Conservation (phyloP, 768 basidiomycete species). For the Erythrobasidium yunnanense region DNA sequence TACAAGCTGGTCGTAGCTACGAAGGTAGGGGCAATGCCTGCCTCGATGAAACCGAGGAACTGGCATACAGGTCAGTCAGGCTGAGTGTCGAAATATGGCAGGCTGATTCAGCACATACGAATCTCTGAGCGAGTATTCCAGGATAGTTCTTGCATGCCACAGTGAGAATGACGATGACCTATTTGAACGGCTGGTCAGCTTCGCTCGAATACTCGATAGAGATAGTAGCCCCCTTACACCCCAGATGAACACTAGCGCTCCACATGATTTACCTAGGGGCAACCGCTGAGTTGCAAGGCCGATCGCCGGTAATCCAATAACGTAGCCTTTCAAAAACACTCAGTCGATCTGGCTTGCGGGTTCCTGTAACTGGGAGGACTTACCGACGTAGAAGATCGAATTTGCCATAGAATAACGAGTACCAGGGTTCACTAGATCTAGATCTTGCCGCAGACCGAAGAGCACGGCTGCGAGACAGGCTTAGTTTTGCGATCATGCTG, state of each 20-base stretch:
- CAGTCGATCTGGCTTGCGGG: not conserved
- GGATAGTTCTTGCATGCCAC: not conserved
- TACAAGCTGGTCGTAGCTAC: not conserved
- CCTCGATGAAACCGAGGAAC: conserved; percentile 23
- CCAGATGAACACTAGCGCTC: not conserved
- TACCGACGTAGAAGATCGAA: not conserved
- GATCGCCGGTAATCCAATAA: not conserved
- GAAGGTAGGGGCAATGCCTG: conserved; percentile 11
- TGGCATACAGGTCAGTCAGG: no score
- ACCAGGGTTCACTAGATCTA: not conserved
- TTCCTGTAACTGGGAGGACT: not conserved
- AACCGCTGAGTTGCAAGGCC: not conserved
- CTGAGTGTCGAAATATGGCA: no score
- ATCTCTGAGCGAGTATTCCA: conserved; percentile 3
- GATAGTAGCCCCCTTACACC: no score
- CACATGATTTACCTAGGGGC: not conserved
- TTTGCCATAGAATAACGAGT: conserved; percentile 2
- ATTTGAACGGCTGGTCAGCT: no score
- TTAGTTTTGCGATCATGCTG: not conserved
- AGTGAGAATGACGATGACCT: conserved; percentile 1
- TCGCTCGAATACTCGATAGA: no score
- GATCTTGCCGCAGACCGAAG: conserved; percentile 10
- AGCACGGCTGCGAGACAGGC: not conserved
- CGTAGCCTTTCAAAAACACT: not conserved
- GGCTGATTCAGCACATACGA: no score